phyloP scores from a whole-genome alignment of 805 yeast species.

The Metschnikowia anglica region DNA sequence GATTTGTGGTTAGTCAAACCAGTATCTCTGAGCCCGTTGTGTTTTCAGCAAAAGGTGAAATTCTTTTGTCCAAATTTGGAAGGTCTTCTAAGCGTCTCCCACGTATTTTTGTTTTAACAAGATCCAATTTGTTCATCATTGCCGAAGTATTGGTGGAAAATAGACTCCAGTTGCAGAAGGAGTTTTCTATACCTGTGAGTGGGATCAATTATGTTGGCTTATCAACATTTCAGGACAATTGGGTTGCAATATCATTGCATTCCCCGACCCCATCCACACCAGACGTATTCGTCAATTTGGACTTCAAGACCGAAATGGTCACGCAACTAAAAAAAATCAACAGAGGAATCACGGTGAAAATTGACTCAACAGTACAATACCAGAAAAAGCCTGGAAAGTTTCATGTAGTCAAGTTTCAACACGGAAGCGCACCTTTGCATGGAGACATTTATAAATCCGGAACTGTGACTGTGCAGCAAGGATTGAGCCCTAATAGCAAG shows the following conservation, averaged over 20 bases:
- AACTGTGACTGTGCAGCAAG: constrained; percentile 75
- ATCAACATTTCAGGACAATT: constrained; percentile 83
- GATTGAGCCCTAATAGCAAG: constrained; percentile 69
- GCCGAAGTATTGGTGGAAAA: constrained; percentile 69
- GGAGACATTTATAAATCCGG: constrained; percentile 87
- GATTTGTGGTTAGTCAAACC: constrained; percentile 64
- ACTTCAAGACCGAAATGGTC: constrained; percentile 85
- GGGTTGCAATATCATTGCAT: constrained; percentile 71
- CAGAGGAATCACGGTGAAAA: constrained; percentile 55
- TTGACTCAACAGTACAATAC: constrained; percentile 74
- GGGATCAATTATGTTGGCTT: constrained; percentile 63
- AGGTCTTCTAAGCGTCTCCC: constrained; percentile 80
- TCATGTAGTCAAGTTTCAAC: constrained; percentile 69
- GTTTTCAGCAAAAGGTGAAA: constrained; percentile 82
- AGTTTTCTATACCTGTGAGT: constrained; percentile 58
- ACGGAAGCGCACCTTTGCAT: constrained; percentile 55
- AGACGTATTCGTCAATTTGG: constrained; percentile 76
- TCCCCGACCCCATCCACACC: constrained; percentile 54
- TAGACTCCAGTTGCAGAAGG: constrained; percentile 55
- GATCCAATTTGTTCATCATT: constrained; percentile 60
- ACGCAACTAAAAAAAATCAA: constrained; percentile 68
- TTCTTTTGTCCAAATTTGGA: constrained; percentile 83
- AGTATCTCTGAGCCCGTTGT: constrained; percentile 69
- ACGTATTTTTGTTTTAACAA: constrained; percentile 70
- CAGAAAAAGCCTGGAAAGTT: constrained; percentile 88